phyloP scores from a whole-genome alignment of 306 rosid genomes.

The Citrullus colocynthis region DNA sequence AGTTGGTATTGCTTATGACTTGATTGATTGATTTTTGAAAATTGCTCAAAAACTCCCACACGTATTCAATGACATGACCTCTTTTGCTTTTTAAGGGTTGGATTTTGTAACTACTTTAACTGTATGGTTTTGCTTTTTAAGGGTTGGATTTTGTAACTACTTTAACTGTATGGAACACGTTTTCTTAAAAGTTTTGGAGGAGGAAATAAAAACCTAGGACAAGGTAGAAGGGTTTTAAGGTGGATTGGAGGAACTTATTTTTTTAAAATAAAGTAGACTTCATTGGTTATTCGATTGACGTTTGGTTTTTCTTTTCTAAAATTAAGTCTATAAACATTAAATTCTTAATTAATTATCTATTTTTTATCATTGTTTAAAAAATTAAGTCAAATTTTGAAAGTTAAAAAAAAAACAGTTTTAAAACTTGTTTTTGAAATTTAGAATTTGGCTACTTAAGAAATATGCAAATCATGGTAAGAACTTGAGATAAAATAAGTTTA shows the following conservation, averaged over 20 bases:
- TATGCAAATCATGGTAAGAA: too few relatives aligned
- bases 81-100: neutral
- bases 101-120: neutral
- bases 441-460: too few relatives aligned
- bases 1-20: neutral
- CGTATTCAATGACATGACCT: neutral
- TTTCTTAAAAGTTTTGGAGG: neutral
- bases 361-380: too few relatives aligned
- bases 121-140: neutral
- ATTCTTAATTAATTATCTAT: too few relatives aligned
- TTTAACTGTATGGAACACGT: neutral
- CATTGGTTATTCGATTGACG: accelerated
- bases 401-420: too few relatives aligned
- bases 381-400: too few relatives aligned
- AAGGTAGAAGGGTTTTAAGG: neutral
- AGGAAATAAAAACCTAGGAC: neutral
- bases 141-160: neutral
- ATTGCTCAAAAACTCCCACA: neutral
- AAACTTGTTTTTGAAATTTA: too few relatives aligned
- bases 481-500: too few relatives aligned
- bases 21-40: neutral
- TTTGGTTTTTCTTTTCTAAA: too few relatives aligned
- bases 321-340: too few relatives aligned
- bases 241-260: too few relatives aligned
- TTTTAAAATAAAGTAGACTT: too few relatives aligned